These are phyloP conservation scores for Leccinum subrobustum DNA, from an alignment of 1,284 basidiomycete genomes.

Conservation along the genomic window DNA sequence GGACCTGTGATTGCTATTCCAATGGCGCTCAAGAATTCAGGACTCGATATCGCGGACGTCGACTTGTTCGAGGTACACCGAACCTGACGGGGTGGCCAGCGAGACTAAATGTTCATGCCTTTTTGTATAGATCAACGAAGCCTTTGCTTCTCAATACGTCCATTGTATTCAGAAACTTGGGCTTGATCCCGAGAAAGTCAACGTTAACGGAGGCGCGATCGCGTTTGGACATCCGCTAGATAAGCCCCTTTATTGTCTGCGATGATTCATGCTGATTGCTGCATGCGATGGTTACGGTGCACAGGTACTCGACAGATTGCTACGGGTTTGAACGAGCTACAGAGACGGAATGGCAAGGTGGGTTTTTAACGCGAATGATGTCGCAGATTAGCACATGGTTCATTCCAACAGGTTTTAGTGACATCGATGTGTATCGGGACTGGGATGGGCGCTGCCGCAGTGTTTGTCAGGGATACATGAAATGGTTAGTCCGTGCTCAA, in stretches of 20 bases:
- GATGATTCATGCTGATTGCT: conserved; percentile 19
- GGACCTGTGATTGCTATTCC: conserved; percentile 76
- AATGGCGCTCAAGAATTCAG: conserved; percentile 60
- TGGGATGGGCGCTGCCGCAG: conserved; percentile 86
- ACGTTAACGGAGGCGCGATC: conserved; percentile 90
- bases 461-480: conserved; percentile 58
- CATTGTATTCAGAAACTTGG: conserved; percentile 77
- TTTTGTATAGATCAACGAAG: conserved; percentile 77
- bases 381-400: neutral
- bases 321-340: conserved; percentile 83
- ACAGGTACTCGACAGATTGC: conserved; percentile 89
- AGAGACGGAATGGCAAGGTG: conserved; percentile 77
- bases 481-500: neutral
- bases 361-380: conserved; percentile 5
- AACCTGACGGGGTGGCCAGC: neutral
- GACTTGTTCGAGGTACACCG: conserved; percentile 72
- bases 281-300: conserved; percentile 52
- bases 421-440: conserved; percentile 88
- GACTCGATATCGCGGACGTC: conserved; percentile 69
- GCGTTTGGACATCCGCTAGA: conserved; percentile 87
- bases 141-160: conserved; percentile 86
- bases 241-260: conserved; percentile 41
- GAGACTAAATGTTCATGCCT: neutral
- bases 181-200: conserved; percentile 73
- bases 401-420: conserved; percentile 55